phyloP scores from a whole-genome alignment of 1,284 basidiomycete genomes.

The Mycocalia duriaeana region DNA sequence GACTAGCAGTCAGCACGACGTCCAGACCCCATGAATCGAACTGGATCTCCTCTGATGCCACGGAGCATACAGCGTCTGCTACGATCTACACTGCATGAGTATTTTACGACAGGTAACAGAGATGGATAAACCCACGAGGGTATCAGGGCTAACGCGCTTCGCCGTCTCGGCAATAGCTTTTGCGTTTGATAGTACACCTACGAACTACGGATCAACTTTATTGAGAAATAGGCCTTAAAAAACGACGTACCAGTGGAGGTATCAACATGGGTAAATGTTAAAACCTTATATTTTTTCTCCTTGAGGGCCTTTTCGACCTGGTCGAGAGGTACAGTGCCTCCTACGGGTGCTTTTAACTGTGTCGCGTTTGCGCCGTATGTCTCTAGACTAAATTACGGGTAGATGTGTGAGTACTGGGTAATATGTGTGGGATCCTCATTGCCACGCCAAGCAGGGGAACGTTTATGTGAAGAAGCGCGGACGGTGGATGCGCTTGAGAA shows the following conservation, averaged over 20 bases:
- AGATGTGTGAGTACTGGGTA: no score
- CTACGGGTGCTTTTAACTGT: constrained; percentile 80
- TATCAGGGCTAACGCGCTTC: constrained; percentile 77
- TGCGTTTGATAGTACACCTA: constrained; percentile 83
- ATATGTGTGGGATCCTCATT: no score
- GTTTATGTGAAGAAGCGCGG: no score
- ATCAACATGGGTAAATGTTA: constrained; percentile 94
- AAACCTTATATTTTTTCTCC: constrained; percentile 83
- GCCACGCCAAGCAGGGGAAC: no score
- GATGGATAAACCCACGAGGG: no score
- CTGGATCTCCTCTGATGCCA: constrained; percentile 92
- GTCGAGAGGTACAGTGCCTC: constrained; percentile 62
- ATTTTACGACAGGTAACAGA: no score
- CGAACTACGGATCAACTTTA: not conserved
- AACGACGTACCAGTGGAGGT: constrained; percentile 70
- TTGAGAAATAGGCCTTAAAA: constrained; percentile 1
- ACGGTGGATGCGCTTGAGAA: no score
- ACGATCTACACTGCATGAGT: no score
- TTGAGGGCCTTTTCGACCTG: constrained; percentile 74
- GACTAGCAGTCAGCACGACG: constrained; percentile 84
- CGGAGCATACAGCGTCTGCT: constrained; percentile 92
- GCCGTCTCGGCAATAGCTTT: constrained; percentile 77
- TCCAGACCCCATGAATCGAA: constrained; percentile 95
- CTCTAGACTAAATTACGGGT: constrained; percentile 60
- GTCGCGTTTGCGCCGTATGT: constrained; percentile 91